phyloP scores from a whole-genome alignment of 257 asterid species.

The Craterostigma plantagineum region DNA sequence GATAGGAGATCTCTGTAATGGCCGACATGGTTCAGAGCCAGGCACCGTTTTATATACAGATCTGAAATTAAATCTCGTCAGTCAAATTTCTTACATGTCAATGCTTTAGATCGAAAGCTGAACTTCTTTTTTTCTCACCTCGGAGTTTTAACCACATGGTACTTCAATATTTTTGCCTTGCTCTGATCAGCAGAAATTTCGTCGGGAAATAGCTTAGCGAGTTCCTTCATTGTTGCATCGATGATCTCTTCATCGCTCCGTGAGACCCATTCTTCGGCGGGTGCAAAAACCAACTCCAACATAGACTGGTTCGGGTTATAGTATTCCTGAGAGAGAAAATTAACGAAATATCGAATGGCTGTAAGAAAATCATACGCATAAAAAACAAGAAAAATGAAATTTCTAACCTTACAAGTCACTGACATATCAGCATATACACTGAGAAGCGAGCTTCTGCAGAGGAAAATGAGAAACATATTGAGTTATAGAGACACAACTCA shows the following conservation, averaged over 20 bases:
- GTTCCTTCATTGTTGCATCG: conserved; percentile 94
- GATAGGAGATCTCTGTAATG: conserved; percentile 77
- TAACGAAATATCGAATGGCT: neutral
- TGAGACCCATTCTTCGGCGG: conserved; percentile 96
- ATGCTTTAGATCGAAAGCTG: neutral
- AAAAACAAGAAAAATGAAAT: neutral
- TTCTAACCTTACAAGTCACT: conserved; percentile 82
- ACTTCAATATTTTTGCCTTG: conserved; percentile 89
- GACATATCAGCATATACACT: conserved; percentile 99
- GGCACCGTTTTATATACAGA: conserved; percentile 93
- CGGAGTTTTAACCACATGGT: conserved; percentile 87
- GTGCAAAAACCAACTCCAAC: conserved; percentile 95
- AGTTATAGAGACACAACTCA: neutral
- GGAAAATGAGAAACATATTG: conserved; percentile 8
- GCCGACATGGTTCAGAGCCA: conserved; percentile 86
- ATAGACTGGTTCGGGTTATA: conserved; percentile 67
- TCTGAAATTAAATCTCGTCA: conserved; percentile 13
- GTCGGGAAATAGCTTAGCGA: conserved; percentile 78
- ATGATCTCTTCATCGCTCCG: conserved; percentile 69
- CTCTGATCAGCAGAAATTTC: conserved; percentile 90
- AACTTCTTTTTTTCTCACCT: conserved; percentile 27
- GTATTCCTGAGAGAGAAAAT: conserved; percentile 47
- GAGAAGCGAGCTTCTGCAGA: conserved; percentile 84
- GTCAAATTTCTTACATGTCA: neutral
- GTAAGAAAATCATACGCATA: neutral